Evolutionary conservation across 1,284 basidiomycete species (phyloP).

Genomic region (Sporisorium sorghi): DNA sequence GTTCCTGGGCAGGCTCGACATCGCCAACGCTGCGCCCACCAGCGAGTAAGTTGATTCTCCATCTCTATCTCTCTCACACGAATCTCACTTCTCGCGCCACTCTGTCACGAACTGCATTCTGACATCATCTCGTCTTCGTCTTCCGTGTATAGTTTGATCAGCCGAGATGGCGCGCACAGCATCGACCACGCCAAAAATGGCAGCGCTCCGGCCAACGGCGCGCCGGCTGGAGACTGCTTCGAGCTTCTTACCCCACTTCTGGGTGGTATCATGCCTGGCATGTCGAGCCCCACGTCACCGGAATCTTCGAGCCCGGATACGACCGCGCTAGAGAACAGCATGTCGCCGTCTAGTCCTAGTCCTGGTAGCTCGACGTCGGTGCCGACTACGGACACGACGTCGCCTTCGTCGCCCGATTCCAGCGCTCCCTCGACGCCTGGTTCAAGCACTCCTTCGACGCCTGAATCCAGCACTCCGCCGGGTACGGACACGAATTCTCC

Average conservation of each 20-base stretch:
- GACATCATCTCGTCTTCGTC: background rate
- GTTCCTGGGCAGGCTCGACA: slow-evolving; percentile 10
- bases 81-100: background rate
- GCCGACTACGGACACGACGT: background rate
- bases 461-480: background rate
- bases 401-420: background rate
- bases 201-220: background rate
- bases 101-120: background rate
- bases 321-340: background rate
- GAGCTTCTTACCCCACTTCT: background rate
- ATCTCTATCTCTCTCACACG: background rate
- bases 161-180: background rate
- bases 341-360: background rate
- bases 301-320: background rate
- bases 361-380: background rate
- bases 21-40: slow-evolving; percentile 9
- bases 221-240: slow-evolving; percentile 19
- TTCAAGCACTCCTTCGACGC: too few species aligned
- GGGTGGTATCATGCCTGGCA: background rate
- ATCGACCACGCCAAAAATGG: background rate
- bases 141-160: slow-evolving; percentile 1
- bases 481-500: background rate
- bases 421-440: background rate
- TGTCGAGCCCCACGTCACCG: background rate
- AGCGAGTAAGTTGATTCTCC: slow-evolving; percentile 14